Base-by-base conservation (phyloP, 2,329 filamentous ascomycete species). In the Fusarium mangiferae region DNA sequence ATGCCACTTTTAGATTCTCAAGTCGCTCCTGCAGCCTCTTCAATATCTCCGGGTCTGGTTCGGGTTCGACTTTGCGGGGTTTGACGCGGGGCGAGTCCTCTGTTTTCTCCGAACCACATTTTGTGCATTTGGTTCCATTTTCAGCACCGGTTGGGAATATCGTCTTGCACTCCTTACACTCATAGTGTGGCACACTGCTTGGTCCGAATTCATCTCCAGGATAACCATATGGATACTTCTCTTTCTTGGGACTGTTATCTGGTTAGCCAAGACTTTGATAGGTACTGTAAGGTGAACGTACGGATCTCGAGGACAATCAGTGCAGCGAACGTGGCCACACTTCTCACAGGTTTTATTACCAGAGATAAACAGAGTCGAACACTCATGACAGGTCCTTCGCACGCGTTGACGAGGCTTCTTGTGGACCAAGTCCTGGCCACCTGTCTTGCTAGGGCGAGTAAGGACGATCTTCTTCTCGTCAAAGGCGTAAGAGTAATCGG, bases 291-390 rank as follows among this genome's bases (percentile, higher is more conserved):
- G 33, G 26, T 38, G 42, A 60, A 90, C 92, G 81, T 89, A 94
- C 88, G 94, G 94, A 78, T 94, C 91, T 76, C 94, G 87, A 35
- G 93, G 94, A 81, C 94, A 97, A 79, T 92, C 92, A 44, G 90
- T 93, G 85, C 94, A 97, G 61, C 94, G 91, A 58, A 87, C 81
- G 81, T 97, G 95, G 35, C 86, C 84, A 82, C 95, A 97, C 44
- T 85, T 86, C 13, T 85, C 82, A 80, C 95, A 97, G 1, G 79
- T 89, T 84, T 91, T 94, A 68, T 82, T 85, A 38, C 87, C 85
- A 11, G 85, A 78, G 4, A 83, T 81, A 79, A 95, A 96, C 3
- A 91, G 79, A 6, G 85, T 88, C 52, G 89, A 80, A 81, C 95
- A 97, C 77, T 90, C 86, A 82, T 97, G 94, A 81, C 95, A 97